A percentile compares a stretch with the other conserved stretches of the same genome.
These are phyloP conservation scores for Vigna trinervia DNA, from an alignment of 306 rosid genomes.

Conservation along the genomic window DNA sequence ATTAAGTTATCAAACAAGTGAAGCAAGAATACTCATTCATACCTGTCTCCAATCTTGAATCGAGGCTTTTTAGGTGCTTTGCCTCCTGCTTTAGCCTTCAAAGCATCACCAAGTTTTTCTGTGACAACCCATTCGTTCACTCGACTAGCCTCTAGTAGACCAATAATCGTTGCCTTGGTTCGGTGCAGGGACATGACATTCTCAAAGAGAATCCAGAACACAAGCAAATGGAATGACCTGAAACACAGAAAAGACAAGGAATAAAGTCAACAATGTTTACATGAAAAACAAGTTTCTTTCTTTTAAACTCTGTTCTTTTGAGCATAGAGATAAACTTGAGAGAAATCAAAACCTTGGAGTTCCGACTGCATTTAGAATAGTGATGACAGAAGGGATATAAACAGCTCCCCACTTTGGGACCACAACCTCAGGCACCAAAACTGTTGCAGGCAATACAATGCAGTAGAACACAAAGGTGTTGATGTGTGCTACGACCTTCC, in stretches of 20 bases:
- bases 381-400: constrained; percentile 81
- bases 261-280: constrained; percentile 21
- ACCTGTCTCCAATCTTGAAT: constrained; percentile 87
- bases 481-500: constrained; percentile 91
- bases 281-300: constrained; percentile 36
- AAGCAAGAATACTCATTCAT: constrained; percentile 17
- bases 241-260: constrained; percentile 29
- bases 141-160: constrained; percentile 81
- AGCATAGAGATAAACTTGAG: neutral
- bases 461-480: constrained; percentile 84
- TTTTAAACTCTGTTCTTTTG: neutral
- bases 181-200: constrained; percentile 90
- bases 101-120: constrained; percentile 88
- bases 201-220: constrained; percentile 95
- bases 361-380: constrained; percentile 88
- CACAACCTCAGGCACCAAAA: constrained; percentile 81
- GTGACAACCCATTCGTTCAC: constrained; percentile 98
- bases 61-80: constrained; percentile 69
- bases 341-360: constrained; percentile 73
- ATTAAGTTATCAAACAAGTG: neutral
- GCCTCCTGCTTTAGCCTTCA: constrained; percentile 57
- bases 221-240: constrained; percentile 85
- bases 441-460: constrained; percentile 85
- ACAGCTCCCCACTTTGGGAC: constrained; percentile 96
- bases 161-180: constrained; percentile 86